Base-by-base conservation (phyloP, 352 stramenopile species). In the Phytophthora agathidicida region DNA sequence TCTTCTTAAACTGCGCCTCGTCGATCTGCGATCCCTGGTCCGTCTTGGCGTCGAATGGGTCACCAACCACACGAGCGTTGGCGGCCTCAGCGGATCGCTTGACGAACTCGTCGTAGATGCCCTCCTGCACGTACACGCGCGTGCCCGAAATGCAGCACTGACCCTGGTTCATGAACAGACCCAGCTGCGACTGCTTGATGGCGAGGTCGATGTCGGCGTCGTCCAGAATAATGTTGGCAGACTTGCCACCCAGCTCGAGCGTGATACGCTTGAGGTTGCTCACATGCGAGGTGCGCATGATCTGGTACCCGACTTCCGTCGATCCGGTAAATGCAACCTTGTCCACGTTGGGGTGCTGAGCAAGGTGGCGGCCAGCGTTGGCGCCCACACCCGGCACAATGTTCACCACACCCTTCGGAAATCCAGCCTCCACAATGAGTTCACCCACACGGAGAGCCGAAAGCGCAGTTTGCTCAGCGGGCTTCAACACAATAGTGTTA, bases 401-500 rank as follows among this genome's bases (percentile, higher is more conserved):
- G 77, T 96, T 96, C 17, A 97, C 30, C 9, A 96, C 88, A 57
- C 87, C 89, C 7, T 64, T 43, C 1, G 89, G 90, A 35, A 96
- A 75, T 0, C 89, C 78, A 11, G 83, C 89, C 58, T 89, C 65
- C 1, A 88, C 73, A 35, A 90, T 91, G 7, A 98, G 64, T 47
- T 86, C 73, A 13, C 76, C 74, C 0, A 99, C 60, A 5, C 85
- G 88, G 7, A 99, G 75, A 7, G 96, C 93, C 1, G 86, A 96
- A 28, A 99, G 60, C 3, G 97, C 93, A 6, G 96, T 99, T 33
- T 97, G 69, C 51, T 98, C 96, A 7, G 89, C 83, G 14, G 97
- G 96, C 70, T 99, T 99, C 3, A 98, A 55, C 7, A 99, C 88
- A 10, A 89, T 67, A 4, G 94, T 96, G 77, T 94, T 98, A 8